These are phyloP conservation scores for Penicillium sp. DNA, from an alignment of 2,329 filamentous ascomycete genomes.

Conservation along the genomic window DNA sequence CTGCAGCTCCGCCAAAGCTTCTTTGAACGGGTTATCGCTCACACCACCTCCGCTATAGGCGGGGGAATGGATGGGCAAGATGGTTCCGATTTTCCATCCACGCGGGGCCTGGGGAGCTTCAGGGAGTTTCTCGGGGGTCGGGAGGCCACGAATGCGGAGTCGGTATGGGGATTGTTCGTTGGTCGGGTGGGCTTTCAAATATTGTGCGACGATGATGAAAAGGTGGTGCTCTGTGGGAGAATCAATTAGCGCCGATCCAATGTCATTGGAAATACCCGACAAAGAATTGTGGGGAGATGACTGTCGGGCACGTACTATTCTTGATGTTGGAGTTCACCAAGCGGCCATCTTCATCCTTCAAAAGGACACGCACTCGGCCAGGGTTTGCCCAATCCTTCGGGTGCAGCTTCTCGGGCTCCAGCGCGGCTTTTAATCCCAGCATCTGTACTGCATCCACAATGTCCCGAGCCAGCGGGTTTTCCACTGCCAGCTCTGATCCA, in stretches of 20 bases:
- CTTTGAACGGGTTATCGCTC: conserved; percentile 89
- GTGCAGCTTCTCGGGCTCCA: conserved; percentile 90
- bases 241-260: background rate
- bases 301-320: conserved; percentile 56
- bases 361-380: conserved; percentile 77
- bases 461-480: conserved; percentile 83
- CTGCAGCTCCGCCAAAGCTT: conserved; percentile 94
- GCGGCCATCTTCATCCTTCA: conserved; percentile 59
- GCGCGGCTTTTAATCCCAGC: conserved; percentile 63
- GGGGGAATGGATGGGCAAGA: conserved; percentile 83
- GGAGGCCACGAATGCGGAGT: conserved; percentile 72
- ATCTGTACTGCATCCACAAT: conserved; percentile 82
- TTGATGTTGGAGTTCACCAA: conserved; percentile 56
- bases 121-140: conserved; percentile 66
- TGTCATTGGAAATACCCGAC: background rate
- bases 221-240: conserved; percentile 70
- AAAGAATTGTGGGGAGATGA: background rate
- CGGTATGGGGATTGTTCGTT: conserved; percentile 69
- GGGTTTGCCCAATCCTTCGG: conserved; percentile 98
- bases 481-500: conserved; percentile 67
- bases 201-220: conserved; percentile 74
- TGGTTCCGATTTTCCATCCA: conserved; percentile 85
- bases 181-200: conserved; percentile 77
- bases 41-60: conserved; percentile 92
- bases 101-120: conserved; percentile 74